Percentiles rank a stretch among this genome's conserved stretches.
Conservation (phyloP, 768 basidiomycete species). For the Calocybe indica region DNA sequence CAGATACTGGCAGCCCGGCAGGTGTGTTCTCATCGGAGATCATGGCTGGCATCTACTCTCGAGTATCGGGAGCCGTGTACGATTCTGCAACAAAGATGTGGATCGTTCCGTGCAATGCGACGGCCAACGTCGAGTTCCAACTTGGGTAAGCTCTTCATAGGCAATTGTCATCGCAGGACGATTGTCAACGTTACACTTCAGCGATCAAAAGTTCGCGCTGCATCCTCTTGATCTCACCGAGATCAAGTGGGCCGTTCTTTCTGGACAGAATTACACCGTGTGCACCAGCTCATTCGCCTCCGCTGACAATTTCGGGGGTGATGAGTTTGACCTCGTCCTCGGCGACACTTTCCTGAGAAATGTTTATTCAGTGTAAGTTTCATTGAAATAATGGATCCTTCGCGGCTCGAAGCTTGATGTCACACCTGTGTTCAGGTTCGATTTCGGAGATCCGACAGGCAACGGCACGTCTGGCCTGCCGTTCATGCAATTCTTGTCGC, state of each 20-base stretch:
- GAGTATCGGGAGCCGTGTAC: slow-evolving; percentile 28
- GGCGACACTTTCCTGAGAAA: slow-evolving; percentile 42
- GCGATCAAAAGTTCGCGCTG: slow-evolving; percentile 28
- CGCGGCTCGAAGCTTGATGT: background rate
- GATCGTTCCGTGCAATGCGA: slow-evolving; percentile 32
- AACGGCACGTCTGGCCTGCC: slow-evolving; percentile 16
- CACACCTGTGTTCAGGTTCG: slow-evolving; percentile 21
- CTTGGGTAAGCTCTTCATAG: slow-evolving; percentile 27
- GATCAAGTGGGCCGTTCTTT: slow-evolving; percentile 16
- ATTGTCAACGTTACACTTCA: slow-evolving; percentile 5
- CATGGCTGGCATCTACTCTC: slow-evolving; percentile 31
- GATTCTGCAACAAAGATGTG: slow-evolving; percentile 22
- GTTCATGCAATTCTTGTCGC: slow-evolving; percentile 34
- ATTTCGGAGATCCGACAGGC: slow-evolving; percentile 29
- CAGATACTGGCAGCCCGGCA: slow-evolving; percentile 39
- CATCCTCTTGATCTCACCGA: slow-evolving; percentile 39
- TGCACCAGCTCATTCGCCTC: slow-evolving; percentile 29
- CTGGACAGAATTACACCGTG: slow-evolving; percentile 28
- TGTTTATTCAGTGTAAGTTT: slow-evolving; percentile 35
- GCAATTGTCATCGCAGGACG: slow-evolving; percentile 11
- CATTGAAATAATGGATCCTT: background rate
- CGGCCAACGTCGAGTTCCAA: slow-evolving; percentile 25
- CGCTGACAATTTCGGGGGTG: slow-evolving; percentile 15
- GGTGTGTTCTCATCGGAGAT: slow-evolving; percentile 27
- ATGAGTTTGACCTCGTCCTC: slow-evolving; percentile 32